A percentile compares a stretch with the other conserved stretches of the same genome.
Conservation (phyloP, 176 grass and related monocot species). For the Eragrostis nindensis region DNA sequence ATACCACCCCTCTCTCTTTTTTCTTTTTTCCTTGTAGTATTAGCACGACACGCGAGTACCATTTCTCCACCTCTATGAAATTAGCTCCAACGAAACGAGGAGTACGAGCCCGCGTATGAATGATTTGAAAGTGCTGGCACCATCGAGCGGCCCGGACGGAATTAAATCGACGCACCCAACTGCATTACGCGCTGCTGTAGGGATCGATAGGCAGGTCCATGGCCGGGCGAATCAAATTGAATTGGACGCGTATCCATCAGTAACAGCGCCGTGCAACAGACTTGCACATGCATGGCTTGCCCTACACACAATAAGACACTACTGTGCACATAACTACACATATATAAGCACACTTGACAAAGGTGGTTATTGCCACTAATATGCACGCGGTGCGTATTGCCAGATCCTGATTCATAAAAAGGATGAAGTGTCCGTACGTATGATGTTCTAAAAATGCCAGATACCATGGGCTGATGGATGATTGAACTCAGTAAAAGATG, state of each 20-base stretch:
- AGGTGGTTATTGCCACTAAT: not conserved
- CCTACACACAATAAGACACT: not conserved
- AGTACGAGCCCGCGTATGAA: slow-evolving; percentile 11
- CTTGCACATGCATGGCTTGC: not conserved
- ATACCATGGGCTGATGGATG: not conserved
- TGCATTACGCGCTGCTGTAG: not conserved
- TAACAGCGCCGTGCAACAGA: not conserved
- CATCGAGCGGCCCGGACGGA: slow-evolving; percentile 1
- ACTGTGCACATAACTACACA: too few relatives aligned
- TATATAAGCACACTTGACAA: not conserved
- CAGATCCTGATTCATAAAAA: not conserved
- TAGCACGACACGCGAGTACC: not conserved
- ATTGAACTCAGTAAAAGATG: not conserved
- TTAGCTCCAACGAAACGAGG: not conserved
- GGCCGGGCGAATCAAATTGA: not conserved
- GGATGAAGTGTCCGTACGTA: not conserved
- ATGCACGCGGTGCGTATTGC: not conserved
- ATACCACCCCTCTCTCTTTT: not conserved
- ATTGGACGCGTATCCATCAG: slow-evolving; percentile 14
- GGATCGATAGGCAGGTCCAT: not conserved
- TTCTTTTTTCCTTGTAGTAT: not conserved
- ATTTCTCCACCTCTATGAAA: not conserved
- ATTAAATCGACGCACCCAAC: slow-evolving; percentile 35
- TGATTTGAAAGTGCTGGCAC: not conserved
- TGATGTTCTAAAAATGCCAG: not conserved